Percentiles rank a stretch among this genome's conserved stretches.
phyloP scores from a whole-genome alignment of 257 asterid genomes.

The Solanum acaule region DNA sequence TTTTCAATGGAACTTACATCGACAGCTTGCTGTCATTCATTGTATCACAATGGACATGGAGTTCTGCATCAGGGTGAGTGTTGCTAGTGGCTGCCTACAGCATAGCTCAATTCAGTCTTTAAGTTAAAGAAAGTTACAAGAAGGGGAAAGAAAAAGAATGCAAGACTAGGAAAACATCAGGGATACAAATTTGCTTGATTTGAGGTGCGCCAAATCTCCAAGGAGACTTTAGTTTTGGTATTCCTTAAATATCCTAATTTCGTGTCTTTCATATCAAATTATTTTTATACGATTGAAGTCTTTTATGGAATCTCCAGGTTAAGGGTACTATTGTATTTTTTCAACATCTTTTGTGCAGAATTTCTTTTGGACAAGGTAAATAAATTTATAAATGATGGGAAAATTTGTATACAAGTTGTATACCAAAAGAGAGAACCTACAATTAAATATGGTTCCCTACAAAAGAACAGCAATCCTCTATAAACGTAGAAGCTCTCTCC shows the following conservation, averaged over 20 bases:
- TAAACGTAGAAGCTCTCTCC: neutral
- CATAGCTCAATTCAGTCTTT: neutral
- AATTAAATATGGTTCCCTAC: neutral
- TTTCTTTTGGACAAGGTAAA: neutral
- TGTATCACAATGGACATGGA: neutral
- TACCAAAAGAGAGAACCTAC: neutral
- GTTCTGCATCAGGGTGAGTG: neutral
- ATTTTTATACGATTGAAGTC: neutral
- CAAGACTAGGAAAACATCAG: neutral
- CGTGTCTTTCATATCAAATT: neutral
- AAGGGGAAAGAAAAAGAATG: neutral
- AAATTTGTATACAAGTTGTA: neutral
- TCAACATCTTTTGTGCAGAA: neutral
- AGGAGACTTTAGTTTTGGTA: neutral
- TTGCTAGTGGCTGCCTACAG: neutral
- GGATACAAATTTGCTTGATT: neutral
- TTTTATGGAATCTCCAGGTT: neutral
- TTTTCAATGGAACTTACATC: neutral
- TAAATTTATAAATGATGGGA: neutral
- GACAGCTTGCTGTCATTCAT: neutral
- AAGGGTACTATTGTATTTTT: neutral
- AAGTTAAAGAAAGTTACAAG: neutral
- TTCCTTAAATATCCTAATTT: neutral
- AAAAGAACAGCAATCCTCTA: neutral
- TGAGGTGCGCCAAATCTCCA: neutral